Conservation (phyloP, 192 early-diverging fungal species). For the Powellomyces hirtus region DNA sequence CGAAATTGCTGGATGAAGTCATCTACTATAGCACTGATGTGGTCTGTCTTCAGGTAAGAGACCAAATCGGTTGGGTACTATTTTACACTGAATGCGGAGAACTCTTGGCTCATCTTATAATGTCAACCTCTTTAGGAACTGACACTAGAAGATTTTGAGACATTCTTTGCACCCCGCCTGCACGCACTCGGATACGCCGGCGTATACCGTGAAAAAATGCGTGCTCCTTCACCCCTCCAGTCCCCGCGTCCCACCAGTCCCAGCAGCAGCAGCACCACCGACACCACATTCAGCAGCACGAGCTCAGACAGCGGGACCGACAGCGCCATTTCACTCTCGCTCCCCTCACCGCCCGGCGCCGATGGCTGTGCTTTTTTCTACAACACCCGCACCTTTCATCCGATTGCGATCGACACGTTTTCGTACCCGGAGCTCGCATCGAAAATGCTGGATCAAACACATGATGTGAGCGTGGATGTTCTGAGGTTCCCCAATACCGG, state of each 20-base stretch:
- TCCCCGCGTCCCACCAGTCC: background rate
- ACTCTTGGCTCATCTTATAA: background rate
- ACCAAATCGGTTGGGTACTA: background rate
- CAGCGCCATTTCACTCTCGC: background rate
- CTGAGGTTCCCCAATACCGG: conserved; percentile 40
- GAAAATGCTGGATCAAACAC: background rate
- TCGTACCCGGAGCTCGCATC: conserved; percentile 35
- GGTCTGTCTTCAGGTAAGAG: conserved; percentile 33
- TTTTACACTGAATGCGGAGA: background rate
- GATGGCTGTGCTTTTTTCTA: conserved; percentile 53
- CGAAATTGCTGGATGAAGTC: conserved; percentile 41
- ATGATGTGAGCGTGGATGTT: conserved; percentile 27
- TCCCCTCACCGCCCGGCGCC: no score
- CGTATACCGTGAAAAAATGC: conserved; percentile 43
- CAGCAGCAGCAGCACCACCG: background rate
- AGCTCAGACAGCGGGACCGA: no score
- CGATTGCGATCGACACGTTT: conserved; percentile 37
- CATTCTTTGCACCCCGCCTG: conserved; percentile 37
- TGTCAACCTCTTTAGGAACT: conserved; percentile 37
- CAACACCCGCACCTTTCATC: conserved; percentile 27
- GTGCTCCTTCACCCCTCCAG: no score
- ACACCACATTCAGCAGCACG: no score
- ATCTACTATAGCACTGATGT: conserved; percentile 40
- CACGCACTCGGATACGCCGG: conserved; percentile 47
- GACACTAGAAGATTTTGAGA: conserved; percentile 38